A percentile compares a stretch with the other conserved stretches of the same genome.
These are phyloP conservation scores for Leccinum pseudoinsigne DNA, from an alignment of 1,284 basidiomycete species.

Conservation along the genomic window DNA sequence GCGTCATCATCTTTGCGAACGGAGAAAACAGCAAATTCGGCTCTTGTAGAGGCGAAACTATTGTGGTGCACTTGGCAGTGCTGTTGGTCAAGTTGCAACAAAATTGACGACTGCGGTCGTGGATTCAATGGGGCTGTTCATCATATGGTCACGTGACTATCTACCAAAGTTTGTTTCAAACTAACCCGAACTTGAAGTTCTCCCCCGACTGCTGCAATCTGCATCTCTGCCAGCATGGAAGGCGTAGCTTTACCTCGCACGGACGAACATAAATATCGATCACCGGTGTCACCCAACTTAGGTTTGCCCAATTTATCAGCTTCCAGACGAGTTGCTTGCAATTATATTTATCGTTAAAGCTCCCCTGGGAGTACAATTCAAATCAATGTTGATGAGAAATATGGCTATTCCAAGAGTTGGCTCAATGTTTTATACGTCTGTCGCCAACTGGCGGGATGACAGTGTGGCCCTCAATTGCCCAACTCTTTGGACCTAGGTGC, in stretches of 20 bases:
- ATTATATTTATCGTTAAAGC: neutral
- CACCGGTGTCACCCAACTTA: too few species aligned
- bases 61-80: neutral
- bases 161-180: neutral
- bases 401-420: neutral
- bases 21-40: too few species aligned
- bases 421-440: neutral
- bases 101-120: neutral
- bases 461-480: neutral
- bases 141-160: neutral
- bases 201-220: neutral
- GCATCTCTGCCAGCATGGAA: neutral
- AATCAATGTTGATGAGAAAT: neutral
- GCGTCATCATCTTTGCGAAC: conserved; percentile 66
- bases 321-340: neutral
- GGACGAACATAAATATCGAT: too few species aligned
- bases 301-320: neutral
- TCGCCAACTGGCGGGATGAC: neutral
- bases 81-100: neutral
- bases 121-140: neutral
- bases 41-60: too few species aligned
- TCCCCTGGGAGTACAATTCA: neutral
- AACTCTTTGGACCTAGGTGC: neutral
- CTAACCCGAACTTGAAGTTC: too few species aligned
- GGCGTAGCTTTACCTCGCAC: too few species aligned